These are phyloP conservation scores for Nicotiana attenuata DNA, from an alignment of 257 asterid species.

Conservation along the genomic window DNA sequence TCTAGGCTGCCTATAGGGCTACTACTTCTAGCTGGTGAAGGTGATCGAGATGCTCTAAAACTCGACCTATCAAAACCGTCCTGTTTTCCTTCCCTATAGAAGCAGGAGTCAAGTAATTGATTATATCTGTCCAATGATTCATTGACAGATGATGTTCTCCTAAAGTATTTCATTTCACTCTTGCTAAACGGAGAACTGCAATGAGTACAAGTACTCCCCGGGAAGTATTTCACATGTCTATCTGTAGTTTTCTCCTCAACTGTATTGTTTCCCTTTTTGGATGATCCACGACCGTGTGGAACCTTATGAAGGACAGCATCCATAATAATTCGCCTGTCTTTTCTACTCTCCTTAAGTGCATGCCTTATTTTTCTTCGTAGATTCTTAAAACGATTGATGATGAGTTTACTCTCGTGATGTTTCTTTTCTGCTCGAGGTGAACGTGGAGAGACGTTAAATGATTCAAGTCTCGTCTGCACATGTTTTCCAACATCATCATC, in stretches of 20 bases:
- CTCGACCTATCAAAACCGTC: constrained; percentile 22
- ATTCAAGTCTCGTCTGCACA: constrained; percentile 3
- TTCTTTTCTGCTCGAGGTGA: constrained; percentile 20
- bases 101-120: constrained; percentile 29
- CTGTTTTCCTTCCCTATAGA: constrained; percentile 30
- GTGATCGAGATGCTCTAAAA: constrained; percentile 15
- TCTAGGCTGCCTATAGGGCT: constrained; percentile 20
- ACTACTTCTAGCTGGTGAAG: constrained; percentile 15
- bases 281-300: constrained; percentile 42
- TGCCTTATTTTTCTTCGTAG: constrained; percentile 49
- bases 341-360: constrained; percentile 56
- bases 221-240: constrained; percentile 12
- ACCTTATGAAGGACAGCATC: constrained; percentile 69
- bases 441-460: constrained; percentile 16
- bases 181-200: constrained; percentile 16
- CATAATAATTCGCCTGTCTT: constrained; percentile 67
- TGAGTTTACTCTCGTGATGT: constrained; percentile 31
- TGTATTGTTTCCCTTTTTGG: constrained; percentile 17
- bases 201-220: not conserved
- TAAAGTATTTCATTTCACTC: constrained; percentile 13
- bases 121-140: constrained; percentile 48
- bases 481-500: constrained; percentile 13
- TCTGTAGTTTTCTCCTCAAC: constrained; percentile 11
- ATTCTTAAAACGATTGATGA: constrained; percentile 52
- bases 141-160: constrained; percentile 48